Conservation (phyloP, 1,139 yeast genomes). For the Diutina pseudorugosa region DNA sequence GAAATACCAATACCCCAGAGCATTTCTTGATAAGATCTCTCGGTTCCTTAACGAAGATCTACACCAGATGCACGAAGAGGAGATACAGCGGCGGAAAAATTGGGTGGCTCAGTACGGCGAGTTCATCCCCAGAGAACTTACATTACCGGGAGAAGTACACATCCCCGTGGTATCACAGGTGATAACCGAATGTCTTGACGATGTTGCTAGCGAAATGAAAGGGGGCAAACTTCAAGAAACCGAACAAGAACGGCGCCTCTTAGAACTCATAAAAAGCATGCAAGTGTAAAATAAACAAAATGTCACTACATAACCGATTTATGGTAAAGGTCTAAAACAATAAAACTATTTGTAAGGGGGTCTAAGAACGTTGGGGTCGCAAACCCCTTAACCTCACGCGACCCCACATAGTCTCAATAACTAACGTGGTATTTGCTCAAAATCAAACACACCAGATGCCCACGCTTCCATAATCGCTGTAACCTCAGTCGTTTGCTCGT, state of each 20-base stretch:
- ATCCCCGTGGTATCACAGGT: slow-evolving; percentile 3
- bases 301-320: no score
- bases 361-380: no score
- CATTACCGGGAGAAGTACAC: slow-evolving; percentile 24
- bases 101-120: slow-evolving; percentile 32
- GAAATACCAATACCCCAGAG: slow-evolving; percentile 26
- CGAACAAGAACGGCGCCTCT: neutral
- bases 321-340: no score
- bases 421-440: no score
- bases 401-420: no score
- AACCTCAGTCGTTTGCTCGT: no score
- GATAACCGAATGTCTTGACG: slow-evolving; percentile 2
- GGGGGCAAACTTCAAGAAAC: neutral
- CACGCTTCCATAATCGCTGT: no score
- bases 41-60: slow-evolving; percentile 25
- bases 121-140: slow-evolving; percentile 30
- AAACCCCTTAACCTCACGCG: no score
- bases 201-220: slow-evolving; percentile 1
- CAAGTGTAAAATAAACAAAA: neutral
- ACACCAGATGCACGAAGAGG: slow-evolving; percentile 22
- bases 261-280: neutral
- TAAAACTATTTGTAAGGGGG: no score
- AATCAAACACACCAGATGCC: no score
- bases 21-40: slow-evolving; percentile 19
- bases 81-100: slow-evolving; percentile 20